phyloP scores from a whole-genome alignment of 2,329 filamentous ascomycete species.

The Calonectria pseudoreteaudii region DNA sequence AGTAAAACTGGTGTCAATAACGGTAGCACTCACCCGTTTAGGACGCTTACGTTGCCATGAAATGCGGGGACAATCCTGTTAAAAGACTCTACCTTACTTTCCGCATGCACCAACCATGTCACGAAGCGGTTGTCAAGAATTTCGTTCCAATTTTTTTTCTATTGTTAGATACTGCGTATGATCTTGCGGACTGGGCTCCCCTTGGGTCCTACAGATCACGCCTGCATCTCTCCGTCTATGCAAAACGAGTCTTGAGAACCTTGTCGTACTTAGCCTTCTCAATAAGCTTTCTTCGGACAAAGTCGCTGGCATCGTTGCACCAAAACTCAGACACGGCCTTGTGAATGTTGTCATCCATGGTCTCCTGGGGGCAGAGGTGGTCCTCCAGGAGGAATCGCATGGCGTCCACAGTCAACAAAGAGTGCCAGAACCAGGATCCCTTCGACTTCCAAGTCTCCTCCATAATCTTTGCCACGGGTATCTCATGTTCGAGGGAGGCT shows the following conservation, averaged over 20 bases:
- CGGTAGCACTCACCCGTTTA: background rate
- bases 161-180: background rate
- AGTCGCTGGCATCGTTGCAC: slow-evolving; percentile 2
- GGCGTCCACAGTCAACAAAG: background rate
- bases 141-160: background rate
- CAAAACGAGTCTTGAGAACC: slow-evolving; percentile 15
- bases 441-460: slow-evolving; percentile 33
- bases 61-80: background rate
- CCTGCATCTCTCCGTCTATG: background rate
- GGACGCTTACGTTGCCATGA: background rate
- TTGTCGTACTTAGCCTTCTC: slow-evolving; percentile 17
- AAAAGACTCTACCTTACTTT: background rate
- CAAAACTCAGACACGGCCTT: slow-evolving; percentile 5
- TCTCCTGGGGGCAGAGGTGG: slow-evolving; percentile 4
- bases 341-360: background rate
- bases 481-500: slow-evolving; percentile 6
- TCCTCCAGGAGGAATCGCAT: slow-evolving; percentile 12
- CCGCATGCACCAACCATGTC: background rate
- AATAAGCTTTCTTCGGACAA: slow-evolving; percentile 12
- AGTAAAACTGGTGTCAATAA: too few species aligned
- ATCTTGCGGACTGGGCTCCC: slow-evolving; percentile 1
- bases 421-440: slow-evolving; percentile 36
- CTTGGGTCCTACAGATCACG: background rate
- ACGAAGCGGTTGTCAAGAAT: too few species aligned
- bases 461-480: slow-evolving; percentile 26